phyloP scores from a whole-genome alignment of 1,139 yeast species.

The Blastobotrys aristatus region DNA sequence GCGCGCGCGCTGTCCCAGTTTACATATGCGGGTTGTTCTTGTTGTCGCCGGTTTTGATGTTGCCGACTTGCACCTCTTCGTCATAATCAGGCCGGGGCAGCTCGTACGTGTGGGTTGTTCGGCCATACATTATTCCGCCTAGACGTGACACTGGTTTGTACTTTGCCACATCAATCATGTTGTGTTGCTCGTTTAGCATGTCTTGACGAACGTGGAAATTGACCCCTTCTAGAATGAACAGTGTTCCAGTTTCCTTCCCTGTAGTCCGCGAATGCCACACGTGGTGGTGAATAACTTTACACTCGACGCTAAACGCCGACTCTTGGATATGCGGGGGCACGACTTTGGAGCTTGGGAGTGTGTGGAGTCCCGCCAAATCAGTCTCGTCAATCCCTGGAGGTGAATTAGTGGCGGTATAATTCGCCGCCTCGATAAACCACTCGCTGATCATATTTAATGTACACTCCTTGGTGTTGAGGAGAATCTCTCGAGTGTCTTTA shows the following conservation, averaged over 20 bases:
- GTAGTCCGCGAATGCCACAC: constrained; percentile 46
- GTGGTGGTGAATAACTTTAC: constrained; percentile 43
- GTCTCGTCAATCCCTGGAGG: constrained; percentile 53
- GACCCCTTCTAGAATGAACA: constrained; percentile 50
- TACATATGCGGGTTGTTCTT: neutral
- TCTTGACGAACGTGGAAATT: constrained; percentile 56
- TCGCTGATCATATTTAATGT: constrained; percentile 59
- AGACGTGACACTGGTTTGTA: constrained; percentile 51
- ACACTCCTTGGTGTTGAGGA: constrained; percentile 49
- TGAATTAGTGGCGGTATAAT: constrained; percentile 44
- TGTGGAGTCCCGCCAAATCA: constrained; percentile 52
- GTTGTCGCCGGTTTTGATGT: neutral
- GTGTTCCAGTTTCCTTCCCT: constrained; percentile 39
- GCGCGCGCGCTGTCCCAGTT: neutral
- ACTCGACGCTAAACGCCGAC: constrained; percentile 57
- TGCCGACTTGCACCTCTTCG: constrained; percentile 6
- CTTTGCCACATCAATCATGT: constrained; percentile 43
- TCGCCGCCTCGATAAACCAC: constrained; percentile 63
- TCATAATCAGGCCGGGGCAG: constrained; percentile 40
- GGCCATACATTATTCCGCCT: constrained; percentile 51
- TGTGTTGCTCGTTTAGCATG: constrained; percentile 41
- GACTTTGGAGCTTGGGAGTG: constrained; percentile 42
- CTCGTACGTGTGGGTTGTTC: constrained; percentile 43
- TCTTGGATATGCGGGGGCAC: constrained; percentile 56
- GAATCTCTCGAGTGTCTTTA: constrained; percentile 49